A percentile compares a stretch with the other conserved stretches of the same genome.
These are phyloP conservation scores for Backusella morwellensis DNA, from an alignment of 192 early-diverging fungal genomes.

Conservation along the genomic window DNA sequence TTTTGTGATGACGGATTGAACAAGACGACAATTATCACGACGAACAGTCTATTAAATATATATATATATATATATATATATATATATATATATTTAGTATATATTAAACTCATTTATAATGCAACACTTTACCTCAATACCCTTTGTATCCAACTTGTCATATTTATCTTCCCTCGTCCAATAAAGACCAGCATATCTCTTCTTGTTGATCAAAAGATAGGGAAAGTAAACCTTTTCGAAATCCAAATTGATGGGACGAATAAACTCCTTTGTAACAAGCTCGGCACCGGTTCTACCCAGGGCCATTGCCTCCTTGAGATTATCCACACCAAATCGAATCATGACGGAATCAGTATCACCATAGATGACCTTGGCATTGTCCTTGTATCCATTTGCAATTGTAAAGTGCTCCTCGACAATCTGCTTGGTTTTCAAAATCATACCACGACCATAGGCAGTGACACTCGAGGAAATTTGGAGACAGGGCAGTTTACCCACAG, in stretches of 20 bases:
- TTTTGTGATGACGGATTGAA: constrained; percentile 90
- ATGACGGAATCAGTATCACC: constrained; percentile 99
- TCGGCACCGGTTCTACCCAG: constrained; percentile 84
- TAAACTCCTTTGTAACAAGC: constrained; percentile 82
- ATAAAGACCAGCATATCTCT: constrained; percentile 96
- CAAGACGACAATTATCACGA: constrained; percentile 92
- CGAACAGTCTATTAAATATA: constrained; percentile 75
- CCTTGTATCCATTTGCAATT: constrained; percentile 82
- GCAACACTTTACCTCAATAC: constrained; percentile 72
- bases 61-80: not conserved
- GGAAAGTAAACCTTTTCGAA: constrained; percentile 99
- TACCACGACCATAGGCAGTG: constrained; percentile 92
- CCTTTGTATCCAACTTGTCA: constrained; percentile 97
- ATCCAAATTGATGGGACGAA: constrained; percentile 95
- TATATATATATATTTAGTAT: not conserved
- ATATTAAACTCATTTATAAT: not conserved
- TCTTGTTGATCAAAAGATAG: constrained; percentile 97
- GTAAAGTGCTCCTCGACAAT: constrained; percentile 83
- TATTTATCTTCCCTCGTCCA: constrained; percentile 93
- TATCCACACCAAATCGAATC: constrained; percentile 92
- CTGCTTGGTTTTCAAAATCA: constrained; percentile 90
- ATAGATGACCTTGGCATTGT: constrained; percentile 92
- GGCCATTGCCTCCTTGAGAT: constrained; percentile 82
- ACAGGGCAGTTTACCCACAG: constrained; percentile 88
- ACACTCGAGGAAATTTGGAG: constrained; percentile 92